These are phyloP conservation scores for Xylariomycetidae sp. DNA, from an alignment of 2,329 filamentous ascomycete genomes.

Conservation along the genomic window DNA sequence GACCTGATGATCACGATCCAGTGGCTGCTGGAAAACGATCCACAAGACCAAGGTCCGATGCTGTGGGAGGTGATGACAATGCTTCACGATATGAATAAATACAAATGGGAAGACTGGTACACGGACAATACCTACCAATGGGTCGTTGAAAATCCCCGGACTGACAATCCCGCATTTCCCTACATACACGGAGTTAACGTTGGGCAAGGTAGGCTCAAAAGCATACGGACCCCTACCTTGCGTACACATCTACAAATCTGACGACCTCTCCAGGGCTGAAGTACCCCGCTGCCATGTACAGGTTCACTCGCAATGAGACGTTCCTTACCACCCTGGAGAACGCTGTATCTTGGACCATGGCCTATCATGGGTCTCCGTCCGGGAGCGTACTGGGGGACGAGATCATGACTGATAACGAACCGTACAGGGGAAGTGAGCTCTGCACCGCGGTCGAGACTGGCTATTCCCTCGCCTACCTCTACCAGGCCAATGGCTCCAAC, in stretches of 20 bases:
- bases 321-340: conserved; percentile 34
- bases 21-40: conserved; percentile 28
- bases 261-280: conserved; percentile 30
- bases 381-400: conserved; percentile 48
- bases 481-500: conserved; percentile 40
- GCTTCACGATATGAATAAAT: conserved; percentile 20
- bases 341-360: conserved; percentile 42
- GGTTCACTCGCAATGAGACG: conserved; percentile 38
- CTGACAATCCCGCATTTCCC: conserved; percentile 32
- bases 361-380: conserved; percentile 42
- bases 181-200: conserved; percentile 44
- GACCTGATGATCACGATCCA: conserved; percentile 19
- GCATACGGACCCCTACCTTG: neutral
- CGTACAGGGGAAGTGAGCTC: conserved; percentile 40
- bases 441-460: conserved; percentile 49
- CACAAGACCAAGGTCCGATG: conserved; percentile 14
- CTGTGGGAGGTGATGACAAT: conserved; percentile 27
- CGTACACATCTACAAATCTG: neutral
- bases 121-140: conserved; percentile 31
- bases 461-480: conserved; percentile 47
- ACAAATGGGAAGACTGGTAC: conserved; percentile 37
- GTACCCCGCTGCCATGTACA: conserved; percentile 37
- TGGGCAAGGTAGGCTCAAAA: conserved; percentile 31
- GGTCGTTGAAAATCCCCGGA: conserved; percentile 16
- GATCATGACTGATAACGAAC: conserved; percentile 37